Percentiles rank a stretch among this genome's conserved stretches.
These are phyloP conservation scores for Calonectria pseudoreteaudii DNA, from an alignment of 2,329 filamentous ascomycete genomes.

Conservation along the genomic window DNA sequence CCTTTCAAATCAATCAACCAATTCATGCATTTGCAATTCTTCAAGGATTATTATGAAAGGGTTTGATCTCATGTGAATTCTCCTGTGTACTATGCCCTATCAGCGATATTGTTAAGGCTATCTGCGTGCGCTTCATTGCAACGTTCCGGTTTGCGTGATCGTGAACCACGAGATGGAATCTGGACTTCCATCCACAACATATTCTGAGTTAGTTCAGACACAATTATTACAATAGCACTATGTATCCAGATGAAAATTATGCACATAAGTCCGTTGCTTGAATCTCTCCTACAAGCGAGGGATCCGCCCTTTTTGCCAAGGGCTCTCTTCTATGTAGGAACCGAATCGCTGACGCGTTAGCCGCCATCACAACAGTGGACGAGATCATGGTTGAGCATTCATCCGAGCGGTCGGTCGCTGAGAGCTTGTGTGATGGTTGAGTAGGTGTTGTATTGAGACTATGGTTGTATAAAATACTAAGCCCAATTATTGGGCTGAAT, in stretches of 20 bases:
- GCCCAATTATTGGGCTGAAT: too few species aligned
- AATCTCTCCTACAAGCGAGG: constrained; percentile 18
- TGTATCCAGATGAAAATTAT: background rate
- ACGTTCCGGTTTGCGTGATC: background rate
- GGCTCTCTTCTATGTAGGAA: constrained; percentile 58
- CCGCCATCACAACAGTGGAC: constrained; percentile 61
- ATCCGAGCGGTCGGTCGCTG: constrained; percentile 70
- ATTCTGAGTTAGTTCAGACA: background rate
- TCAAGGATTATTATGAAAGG: background rate
- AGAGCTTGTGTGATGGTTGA: constrained; percentile 70
- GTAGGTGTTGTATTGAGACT: constrained; percentile 60
- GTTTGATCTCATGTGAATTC: background rate
- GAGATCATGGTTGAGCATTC: constrained; percentile 68
- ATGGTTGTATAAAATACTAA: too few species aligned
- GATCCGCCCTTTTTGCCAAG: constrained; percentile 17
- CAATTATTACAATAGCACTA: background rate
- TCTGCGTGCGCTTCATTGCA: background rate
- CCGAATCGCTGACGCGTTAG: constrained; percentile 61
- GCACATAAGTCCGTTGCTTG: background rate
- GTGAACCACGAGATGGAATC: background rate
- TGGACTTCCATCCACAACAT: background rate
- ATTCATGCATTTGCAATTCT: too few species aligned
- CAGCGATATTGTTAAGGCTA: background rate
- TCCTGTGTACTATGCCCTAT: background rate
- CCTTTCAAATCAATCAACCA: background rate